Conservation (phyloP, 2,329 filamentous ascomycete genomes). For the Claviceps cyperi region DNA sequence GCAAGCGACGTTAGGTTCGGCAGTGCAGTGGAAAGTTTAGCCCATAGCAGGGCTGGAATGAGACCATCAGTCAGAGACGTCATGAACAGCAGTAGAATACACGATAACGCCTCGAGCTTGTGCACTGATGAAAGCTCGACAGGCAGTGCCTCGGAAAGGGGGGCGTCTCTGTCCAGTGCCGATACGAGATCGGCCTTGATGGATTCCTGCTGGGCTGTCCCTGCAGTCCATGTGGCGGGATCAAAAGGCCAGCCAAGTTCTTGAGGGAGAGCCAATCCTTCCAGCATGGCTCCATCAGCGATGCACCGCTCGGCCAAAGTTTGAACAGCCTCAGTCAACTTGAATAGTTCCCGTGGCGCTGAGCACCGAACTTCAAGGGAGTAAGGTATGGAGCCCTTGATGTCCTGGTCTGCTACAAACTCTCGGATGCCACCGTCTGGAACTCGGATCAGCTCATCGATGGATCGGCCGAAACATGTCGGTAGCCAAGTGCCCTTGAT, state of each 20-base stretch:
- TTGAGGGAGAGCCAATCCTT: slow-evolving; percentile 34
- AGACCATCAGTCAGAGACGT: slow-evolving; percentile 64
- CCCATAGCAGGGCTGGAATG: slow-evolving; percentile 56
- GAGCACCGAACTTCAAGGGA: slow-evolving; percentile 54
- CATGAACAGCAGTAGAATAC: slow-evolving; percentile 62
- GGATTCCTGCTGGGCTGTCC: slow-evolving; percentile 11
- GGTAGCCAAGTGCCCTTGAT: slow-evolving; percentile 66
- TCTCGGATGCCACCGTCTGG: slow-evolving; percentile 64
- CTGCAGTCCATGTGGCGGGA: slow-evolving; percentile 20
- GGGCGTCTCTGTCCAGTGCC: slow-evolving; percentile 57
- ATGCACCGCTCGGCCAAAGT: slow-evolving; percentile 39
- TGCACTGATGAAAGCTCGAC: slow-evolving; percentile 48
- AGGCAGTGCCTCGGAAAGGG: slow-evolving; percentile 47
- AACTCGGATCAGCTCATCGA: slow-evolving; percentile 78
- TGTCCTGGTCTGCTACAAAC: slow-evolving; percentile 25
- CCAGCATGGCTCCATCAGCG: slow-evolving; percentile 49
- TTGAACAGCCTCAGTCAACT: slow-evolving; percentile 68
- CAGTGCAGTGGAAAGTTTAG: slow-evolving; percentile 46
- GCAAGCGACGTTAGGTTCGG: slow-evolving; percentile 22
- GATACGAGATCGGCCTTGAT: slow-evolving; percentile 33
- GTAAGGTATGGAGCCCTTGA: slow-evolving; percentile 37
- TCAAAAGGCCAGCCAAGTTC: slow-evolving; percentile 49
- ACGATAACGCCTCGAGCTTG: slow-evolving; percentile 60
- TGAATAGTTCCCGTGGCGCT: slow-evolving; percentile 78
- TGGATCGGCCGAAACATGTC: slow-evolving; percentile 67